Evolutionary conservation across 352 stramenopile species (phyloP), one percentile per base, ranked within the genome.

Genomic region (Phytophthora pisi): DNA sequence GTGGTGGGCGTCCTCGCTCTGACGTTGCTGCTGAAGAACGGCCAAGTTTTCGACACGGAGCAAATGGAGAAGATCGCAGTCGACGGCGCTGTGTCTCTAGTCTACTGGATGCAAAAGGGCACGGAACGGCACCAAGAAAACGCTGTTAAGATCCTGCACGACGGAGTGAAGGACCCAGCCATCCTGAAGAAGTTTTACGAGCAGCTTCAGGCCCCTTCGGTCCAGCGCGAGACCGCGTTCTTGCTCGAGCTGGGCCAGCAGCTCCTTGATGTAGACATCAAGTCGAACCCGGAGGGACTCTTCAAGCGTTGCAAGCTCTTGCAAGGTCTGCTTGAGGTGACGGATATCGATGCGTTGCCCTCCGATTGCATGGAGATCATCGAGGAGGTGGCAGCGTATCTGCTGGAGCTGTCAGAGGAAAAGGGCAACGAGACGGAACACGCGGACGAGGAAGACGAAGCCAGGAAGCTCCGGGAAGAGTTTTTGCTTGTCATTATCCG

Each of bases 41-140:
- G 81, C 1, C 78, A 91, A 45, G 43, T 43, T 11, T 67, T 95
- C 0, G 74, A 86, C 23, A 36, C 66, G 5, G 64, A 78, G 16
- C 85, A 95, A 52, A 92, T 91, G 85, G 68, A 91, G n/a, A 82
- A 78, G 28, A 77, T 95, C 47, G 84, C 79, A n/a, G 76, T 91
- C 0, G 83, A 92, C 28, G 82, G 83, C 8, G 79, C 85, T 0
- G 71, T 87, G 8, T 92, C 83, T 13, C 56, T 95, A 2, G 79
- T 93, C 10, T 93, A 95, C 47, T 95, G 87, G 87, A 89, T 93
- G 62, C 83, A 92, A 57, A 93, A 95, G 59, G 87, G 87, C 13
- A 92, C 85, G 0, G 87, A 92, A 50, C 82, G 87, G 3, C 83
- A 93, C 47, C 87, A 92, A 77, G 83, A 95, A 40, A 92, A 92